phyloP scores from a whole-genome alignment of 2,329 filamentous ascomycete species.

The Mycosphaerella sp. region DNA sequence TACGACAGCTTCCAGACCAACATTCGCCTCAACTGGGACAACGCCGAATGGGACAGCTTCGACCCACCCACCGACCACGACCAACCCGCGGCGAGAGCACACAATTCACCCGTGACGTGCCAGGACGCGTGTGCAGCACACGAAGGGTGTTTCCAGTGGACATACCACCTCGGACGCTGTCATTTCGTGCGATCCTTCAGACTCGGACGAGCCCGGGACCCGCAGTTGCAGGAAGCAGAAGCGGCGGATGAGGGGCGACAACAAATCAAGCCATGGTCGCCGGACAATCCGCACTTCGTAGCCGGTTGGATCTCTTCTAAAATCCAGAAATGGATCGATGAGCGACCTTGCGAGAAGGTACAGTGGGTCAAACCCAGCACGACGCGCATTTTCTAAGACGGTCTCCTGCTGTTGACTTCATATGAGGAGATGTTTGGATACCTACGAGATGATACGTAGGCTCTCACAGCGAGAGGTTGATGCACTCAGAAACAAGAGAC shows the following conservation, averaged over 20 bases:
- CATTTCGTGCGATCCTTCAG: slow-evolving; percentile 34
- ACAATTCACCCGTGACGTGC: slow-evolving; percentile 32
- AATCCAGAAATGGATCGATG: slow-evolving; percentile 33
- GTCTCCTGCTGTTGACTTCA: too few relatives aligned
- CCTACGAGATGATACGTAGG: too few relatives aligned
- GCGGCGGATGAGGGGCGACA: slow-evolving; percentile 24
- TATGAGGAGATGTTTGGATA: too few relatives aligned
- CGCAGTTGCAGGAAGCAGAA: too few relatives aligned
- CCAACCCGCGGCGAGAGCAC: slow-evolving; percentile 15
- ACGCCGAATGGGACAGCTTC: slow-evolving; percentile 33
- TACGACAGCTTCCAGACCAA: slow-evolving; percentile 18
- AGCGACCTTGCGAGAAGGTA: slow-evolving; percentile 35
- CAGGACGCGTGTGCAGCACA: slow-evolving; percentile 43
- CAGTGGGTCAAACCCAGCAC: slow-evolving; percentile 37
- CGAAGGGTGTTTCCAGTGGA: slow-evolving; percentile 35
- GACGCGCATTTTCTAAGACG: slow-evolving; percentile 21
- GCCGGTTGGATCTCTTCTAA: slow-evolving; percentile 37
- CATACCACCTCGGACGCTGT: slow-evolving; percentile 23
- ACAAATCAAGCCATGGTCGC: slow-evolving; percentile 25
- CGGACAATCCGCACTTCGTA: slow-evolving; percentile 35
- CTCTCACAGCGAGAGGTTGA: too few relatives aligned
- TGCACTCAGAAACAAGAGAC: too few relatives aligned
- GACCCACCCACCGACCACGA: slow-evolving; percentile 26
- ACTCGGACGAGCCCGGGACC: slow-evolving; percentile 35
- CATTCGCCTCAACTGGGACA: slow-evolving; percentile 32